Evolutionary conservation across 768 basidiomycete genomes (phyloP), one percentile per base, ranked within the genome.

Genomic region (Suillus americanus): DNA sequence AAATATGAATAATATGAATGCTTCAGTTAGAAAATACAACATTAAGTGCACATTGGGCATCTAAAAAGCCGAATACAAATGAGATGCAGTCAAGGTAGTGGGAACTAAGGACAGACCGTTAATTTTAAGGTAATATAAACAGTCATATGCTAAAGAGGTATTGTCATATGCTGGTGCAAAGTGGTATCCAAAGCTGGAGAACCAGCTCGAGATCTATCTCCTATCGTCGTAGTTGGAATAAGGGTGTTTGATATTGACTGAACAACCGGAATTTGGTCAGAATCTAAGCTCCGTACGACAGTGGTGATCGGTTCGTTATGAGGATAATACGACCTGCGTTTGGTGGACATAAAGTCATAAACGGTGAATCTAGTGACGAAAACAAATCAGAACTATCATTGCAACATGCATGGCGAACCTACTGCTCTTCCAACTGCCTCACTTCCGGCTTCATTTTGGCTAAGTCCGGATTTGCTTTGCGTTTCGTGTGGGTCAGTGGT

Each of bases 391-490:
- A 7, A 14, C 23, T 23, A 18, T 28, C 28, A 16, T 7, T 10
- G 18, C 38, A 43, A 48, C 43, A 50, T 30, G 37, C 55, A 30
- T 20, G 12, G 38, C 18, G 18, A 37, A 80, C 89, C 63, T 74
- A 91, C 92, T 95, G 92, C 75, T 98, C 95, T 77, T 98, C 97
- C 66, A 99, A 85, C 76, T 94, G 87, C 66, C 95, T 86, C 75
- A 94, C 83, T 74, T 99, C 97, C 25, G 94, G 90, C 72, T 90
- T 93, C 83, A 99, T 86, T 75, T 90, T 91, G 68, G 92, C 92
- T 13, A 92, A 74, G 78, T 97, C 94, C 38, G 85, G 81, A 68
- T 94, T 92, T 38, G 86, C 88, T 73, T 97, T 99, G 41, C 97
- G 89, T 77, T 95, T 97, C 53, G 91, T 83, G 67, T 96, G 95